These are phyloP conservation scores for Triticum turgidum DNA, from an alignment of 176 grass and related monocot species.

Conservation along the genomic window DNA sequence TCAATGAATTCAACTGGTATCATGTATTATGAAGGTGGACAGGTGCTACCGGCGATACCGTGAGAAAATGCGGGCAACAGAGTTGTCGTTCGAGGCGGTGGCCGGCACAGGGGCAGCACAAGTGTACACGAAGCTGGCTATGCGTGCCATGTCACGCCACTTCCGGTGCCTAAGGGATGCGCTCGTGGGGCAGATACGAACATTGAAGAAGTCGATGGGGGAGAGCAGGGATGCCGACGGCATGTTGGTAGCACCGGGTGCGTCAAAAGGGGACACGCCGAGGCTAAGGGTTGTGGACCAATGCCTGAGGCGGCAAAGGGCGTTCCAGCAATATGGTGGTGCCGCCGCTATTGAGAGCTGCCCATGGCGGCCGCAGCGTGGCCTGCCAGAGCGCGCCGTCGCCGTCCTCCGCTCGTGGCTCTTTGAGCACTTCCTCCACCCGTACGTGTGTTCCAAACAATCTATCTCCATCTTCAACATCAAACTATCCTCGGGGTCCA, in stretches of 20 bases:
- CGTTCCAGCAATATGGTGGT: constrained; percentile 45
- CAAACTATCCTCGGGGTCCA: neutral
- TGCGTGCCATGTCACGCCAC: constrained; percentile 77
- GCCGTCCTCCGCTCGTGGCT: constrained; percentile 81
- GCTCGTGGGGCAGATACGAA: constrained; percentile 36
- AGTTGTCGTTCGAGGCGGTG: constrained; percentile 50
- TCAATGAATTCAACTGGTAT: neutral
- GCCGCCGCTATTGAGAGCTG: constrained; percentile 34
- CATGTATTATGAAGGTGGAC: constrained; percentile 51
- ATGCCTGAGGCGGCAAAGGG: constrained; percentile 47
- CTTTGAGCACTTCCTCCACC: constrained; percentile 93
- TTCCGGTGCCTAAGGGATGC: constrained; percentile 66
- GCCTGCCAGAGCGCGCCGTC: constrained; percentile 68
- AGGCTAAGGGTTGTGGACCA: constrained; percentile 60
- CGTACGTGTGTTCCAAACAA: constrained; percentile 30
- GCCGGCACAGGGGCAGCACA: constrained; percentile 41
- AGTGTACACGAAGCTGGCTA: constrained; percentile 62
- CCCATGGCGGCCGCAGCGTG: constrained; percentile 70
- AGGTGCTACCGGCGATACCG: constrained; percentile 60
- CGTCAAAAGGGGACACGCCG: constrained; percentile 57
- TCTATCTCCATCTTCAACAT: neutral
- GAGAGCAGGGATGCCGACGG: neutral
- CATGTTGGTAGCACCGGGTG: constrained; percentile 13
- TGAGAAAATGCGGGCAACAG: constrained; percentile 50
- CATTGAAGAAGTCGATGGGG: constrained; percentile 38